Evolutionary conservation across 1,284 basidiomycete species (phyloP).

Genomic region (Pyrrhoderma lamaoense): DNA sequence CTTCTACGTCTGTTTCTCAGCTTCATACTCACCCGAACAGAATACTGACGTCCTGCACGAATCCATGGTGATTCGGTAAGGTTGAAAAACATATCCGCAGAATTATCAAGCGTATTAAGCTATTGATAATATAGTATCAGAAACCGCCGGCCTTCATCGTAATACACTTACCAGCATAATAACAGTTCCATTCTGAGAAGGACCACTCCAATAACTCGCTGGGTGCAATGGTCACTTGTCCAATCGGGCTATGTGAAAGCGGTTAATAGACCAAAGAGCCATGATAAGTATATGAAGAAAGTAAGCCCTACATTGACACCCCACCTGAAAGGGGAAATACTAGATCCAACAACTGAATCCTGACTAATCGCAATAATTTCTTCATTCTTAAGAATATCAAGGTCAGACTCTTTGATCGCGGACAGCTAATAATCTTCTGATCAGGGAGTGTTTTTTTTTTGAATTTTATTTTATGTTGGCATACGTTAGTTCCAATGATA

Average conservation of each 20-base stretch:
- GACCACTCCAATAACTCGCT: conserved; percentile 48
- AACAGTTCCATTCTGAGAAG: conserved; percentile 41
- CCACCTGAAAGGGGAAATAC: conserved; percentile 61
- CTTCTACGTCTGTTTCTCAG: neutral
- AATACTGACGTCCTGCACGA: conserved; percentile 54
- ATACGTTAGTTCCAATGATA: conserved; percentile 37
- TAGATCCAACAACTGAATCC: conserved; percentile 53
- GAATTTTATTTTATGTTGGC: conserved; percentile 26
- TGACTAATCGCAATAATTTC: conserved; percentile 67
- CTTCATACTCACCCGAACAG: conserved; percentile 42
- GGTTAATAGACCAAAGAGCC: neutral
- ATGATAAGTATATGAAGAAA: neutral
- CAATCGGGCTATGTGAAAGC: conserved; percentile 35
- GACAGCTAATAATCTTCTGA: conserved; percentile 35
- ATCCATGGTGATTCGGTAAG: conserved; percentile 66
- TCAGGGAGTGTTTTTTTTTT: conserved; percentile 29
- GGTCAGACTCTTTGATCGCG: conserved; percentile 37
- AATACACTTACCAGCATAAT: conserved; percentile 43
- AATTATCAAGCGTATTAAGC: conserved; percentile 46
- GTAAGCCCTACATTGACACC: conserved; percentile 41
- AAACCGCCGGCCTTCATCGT: neutral
- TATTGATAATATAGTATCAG: conserved; percentile 21
- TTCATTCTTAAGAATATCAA: conserved; percentile 50
- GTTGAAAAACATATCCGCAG: conserved; percentile 52
- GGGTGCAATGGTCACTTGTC: conserved; percentile 40